These are phyloP conservation scores for Triangularia verruculosa DNA, from an alignment of 2,329 filamentous ascomycete genomes.

Conservation along the genomic window DNA sequence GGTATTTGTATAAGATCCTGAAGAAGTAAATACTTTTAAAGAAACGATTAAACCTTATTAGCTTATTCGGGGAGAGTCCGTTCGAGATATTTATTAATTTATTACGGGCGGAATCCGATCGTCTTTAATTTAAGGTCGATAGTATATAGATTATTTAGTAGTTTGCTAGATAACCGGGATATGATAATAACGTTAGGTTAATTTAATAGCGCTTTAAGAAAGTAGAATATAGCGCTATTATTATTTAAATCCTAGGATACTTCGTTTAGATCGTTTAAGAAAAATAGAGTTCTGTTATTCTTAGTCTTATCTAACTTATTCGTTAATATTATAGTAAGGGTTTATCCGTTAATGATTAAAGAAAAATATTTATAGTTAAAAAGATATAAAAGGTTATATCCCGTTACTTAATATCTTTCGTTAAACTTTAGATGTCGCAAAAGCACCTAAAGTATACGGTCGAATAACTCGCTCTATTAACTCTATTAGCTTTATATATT, in stretches of 20 bases:
- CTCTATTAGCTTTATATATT: no score
- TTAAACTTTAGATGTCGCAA: slow-evolving; percentile 35
- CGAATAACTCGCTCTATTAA: slow-evolving; percentile 33
- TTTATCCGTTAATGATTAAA: slow-evolving; percentile 10
- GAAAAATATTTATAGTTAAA: slow-evolving; percentile 33
- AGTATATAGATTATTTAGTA: slow-evolving; percentile 19
- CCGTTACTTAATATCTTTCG: background rate
- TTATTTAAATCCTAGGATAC: slow-evolving; percentile 30
- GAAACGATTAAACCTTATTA: slow-evolving; percentile 33
- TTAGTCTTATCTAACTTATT: slow-evolving; percentile 2
- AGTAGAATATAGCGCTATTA: slow-evolving; percentile 20
- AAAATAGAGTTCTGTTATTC: slow-evolving; percentile 34
- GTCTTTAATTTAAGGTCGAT: slow-evolving; percentile 39
- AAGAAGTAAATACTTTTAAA: slow-evolving; percentile 34
- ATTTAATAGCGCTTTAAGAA: slow-evolving; percentile 34
- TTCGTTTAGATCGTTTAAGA: slow-evolving; percentile 46
- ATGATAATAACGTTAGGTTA: slow-evolving; percentile 40
- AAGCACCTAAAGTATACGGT: slow-evolving; percentile 41
- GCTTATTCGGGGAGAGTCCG: slow-evolving; percentile 18
- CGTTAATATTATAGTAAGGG: slow-evolving; percentile 23
- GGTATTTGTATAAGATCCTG: slow-evolving; percentile 41
- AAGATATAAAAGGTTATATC: slow-evolving; percentile 29
- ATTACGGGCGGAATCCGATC: slow-evolving; percentile 37
- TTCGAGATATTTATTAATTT: slow-evolving; percentile 36
- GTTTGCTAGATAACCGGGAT: slow-evolving; percentile 33